Evolutionary conservation across 768 basidiomycete genomes (phyloP), one percentile per base, ranked within the genome.

Genomic region (Dacryopinax spathularia): DNA sequence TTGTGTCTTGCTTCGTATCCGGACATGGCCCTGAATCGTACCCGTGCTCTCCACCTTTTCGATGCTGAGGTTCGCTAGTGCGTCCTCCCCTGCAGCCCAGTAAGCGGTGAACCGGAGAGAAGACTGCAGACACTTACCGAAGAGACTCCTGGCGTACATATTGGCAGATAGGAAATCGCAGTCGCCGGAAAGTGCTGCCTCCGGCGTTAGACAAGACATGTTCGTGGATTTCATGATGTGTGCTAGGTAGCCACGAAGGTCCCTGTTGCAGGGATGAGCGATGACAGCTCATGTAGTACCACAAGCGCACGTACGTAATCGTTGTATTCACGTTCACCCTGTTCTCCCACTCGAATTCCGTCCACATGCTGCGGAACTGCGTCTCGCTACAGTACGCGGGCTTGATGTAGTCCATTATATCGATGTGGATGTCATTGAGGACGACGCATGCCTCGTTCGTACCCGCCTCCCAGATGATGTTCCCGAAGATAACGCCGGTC

Each of bases 331-430:
- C 90, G 71, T 97, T 97, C 63, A 98, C 95, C 69, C 94, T 83
- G 77, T 99, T 99, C 81, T 99, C 95, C 95, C 95, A 99, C 74
- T 99, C 95, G 70, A 99, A 99, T 74, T 98, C 96, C 29, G 94
- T 99, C 95, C 95, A 96, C 92, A 95, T 95, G 73, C 84, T 90
- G 33, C 95, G 84, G 84, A 95, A 95, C 88, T 94, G 69, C 7
- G 89, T 86, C 73, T 99, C 95, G 39, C 86, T 95, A 74, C 94
- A 96, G 70, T 89, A 89, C 7, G 92, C 91, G 4, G 95, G 91
- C 75, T 93, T 91, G 77, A 96, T 95, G 77, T 93, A 96, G 72
- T 93, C 91, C 88, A 96, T 94, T 67, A 99, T 96, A 74, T 99
- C 96, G 67, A 97, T 89, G 74, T 97, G 95, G 60, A 96, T 92